Conservation (phyloP, 2,329 filamentous ascomycete species). For the Fragosphaeria purpurea region DNA sequence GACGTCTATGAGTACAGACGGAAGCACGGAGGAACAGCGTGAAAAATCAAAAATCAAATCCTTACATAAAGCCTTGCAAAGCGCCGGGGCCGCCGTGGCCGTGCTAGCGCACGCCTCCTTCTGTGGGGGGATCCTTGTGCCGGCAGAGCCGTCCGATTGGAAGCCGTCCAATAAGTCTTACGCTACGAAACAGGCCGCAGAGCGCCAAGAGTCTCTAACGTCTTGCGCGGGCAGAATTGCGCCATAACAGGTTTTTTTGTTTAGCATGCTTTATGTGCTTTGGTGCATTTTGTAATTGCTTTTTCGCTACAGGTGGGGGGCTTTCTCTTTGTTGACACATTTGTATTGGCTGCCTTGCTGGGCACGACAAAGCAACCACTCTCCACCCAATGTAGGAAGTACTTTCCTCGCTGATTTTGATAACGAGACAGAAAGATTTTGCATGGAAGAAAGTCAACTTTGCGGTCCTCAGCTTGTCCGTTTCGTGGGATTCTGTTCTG, state of each 20-base stretch:
- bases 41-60: too few relatives aligned
- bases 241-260: slow-evolving; percentile 3
- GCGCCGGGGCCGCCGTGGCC: neutral
- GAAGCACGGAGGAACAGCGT: too few relatives aligned
- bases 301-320: neutral
- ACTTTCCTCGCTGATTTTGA: too few relatives aligned
- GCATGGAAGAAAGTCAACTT: too few relatives aligned
- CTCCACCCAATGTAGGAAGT: too few relatives aligned
- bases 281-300: neutral
- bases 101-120: neutral
- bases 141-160: neutral
- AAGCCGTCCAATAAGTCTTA: neutral
- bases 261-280: neutral
- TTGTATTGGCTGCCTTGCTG: neutral
- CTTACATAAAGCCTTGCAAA: too few relatives aligned
- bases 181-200: neutral
- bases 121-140: neutral
- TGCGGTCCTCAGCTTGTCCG: too few relatives aligned
- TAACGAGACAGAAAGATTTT: too few relatives aligned
- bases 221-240: slow-evolving; percentile 5
- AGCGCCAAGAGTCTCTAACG: slow-evolving; percentile 2
- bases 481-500: too few relatives aligned
- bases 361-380: neutral
- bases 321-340: neutral
- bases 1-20: too few relatives aligned